phyloP scores from a whole-genome alignment of 208 protist genomes.

The Trypanosomatidae sp. region DNA sequence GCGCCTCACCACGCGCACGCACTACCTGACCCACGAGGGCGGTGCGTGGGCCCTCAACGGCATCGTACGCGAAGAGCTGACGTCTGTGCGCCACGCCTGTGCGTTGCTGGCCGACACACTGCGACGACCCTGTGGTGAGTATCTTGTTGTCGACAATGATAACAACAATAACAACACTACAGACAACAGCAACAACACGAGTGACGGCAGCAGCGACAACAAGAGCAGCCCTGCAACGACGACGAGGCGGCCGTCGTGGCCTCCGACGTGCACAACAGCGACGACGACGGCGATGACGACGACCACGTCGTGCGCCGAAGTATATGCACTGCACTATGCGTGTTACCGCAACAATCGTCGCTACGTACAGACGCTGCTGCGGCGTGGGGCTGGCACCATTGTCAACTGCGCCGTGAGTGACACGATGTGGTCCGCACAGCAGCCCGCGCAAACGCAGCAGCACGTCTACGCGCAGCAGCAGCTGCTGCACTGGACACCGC shows the following conservation, averaged over 20 bases:
- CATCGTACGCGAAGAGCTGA: neutral
- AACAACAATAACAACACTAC: neutral
- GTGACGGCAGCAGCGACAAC: neutral
- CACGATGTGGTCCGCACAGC: too few species aligned
- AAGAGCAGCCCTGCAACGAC: neutral
- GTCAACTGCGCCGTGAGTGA: slow-evolving; percentile 61
- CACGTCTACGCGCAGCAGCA: slow-evolving; percentile 2
- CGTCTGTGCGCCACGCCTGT: neutral
- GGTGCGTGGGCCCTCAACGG: neutral
- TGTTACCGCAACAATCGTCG: slow-evolving; percentile 79
- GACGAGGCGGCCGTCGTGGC: neutral
- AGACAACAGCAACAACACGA: neutral
- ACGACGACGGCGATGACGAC: neutral
- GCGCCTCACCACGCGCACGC: neutral
- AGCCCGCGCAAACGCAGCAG: slow-evolving; percentile 10
- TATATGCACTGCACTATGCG: slow-evolving; percentile 62
- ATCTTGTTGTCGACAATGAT: neutral
- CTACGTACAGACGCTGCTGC: slow-evolving; percentile 69
- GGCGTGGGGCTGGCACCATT: slow-evolving; percentile 51
- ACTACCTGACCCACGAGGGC: neutral
- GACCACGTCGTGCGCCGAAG: slow-evolving; percentile 2
- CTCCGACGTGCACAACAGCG: neutral
- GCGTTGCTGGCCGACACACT: neutral
- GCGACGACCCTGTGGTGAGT: neutral
- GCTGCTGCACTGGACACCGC: slow-evolving; percentile 76